phyloP scores from a whole-genome alignment of 768 basidiomycete genomes.

The Sistotremastrum suecicum region DNA sequence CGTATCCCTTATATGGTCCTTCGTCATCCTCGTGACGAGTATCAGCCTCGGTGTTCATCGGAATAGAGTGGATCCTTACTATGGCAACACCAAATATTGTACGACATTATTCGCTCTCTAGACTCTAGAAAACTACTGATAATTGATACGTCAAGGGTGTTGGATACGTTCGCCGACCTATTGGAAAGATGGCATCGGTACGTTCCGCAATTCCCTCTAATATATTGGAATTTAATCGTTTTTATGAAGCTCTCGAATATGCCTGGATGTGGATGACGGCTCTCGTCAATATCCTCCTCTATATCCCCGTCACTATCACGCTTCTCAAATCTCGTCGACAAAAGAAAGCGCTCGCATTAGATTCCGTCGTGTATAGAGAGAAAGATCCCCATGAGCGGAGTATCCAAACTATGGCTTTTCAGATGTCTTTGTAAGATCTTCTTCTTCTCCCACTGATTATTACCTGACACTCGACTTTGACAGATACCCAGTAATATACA shows the following conservation, averaged over 20 bases:
- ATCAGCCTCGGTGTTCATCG: constrained; percentile 1
- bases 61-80: neutral
- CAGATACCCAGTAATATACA: constrained; percentile 35
- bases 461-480: neutral
- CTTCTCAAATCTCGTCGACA: neutral
- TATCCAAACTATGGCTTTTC: constrained; percentile 18
- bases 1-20: constrained; percentile 3
- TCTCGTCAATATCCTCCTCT: constrained; percentile 4
- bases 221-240: constrained; percentile 15
- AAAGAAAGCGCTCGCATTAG: too few species aligned
- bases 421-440: constrained; percentile 33
- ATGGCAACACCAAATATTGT: constrained; percentile 5
- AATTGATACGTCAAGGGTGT: constrained; percentile 3
- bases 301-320: constrained; percentile 7
- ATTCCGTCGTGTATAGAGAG: too few species aligned
- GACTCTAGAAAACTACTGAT: too few species aligned
- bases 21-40: constrained; percentile 4
- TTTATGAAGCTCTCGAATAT: constrained; percentile 5
- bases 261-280: constrained; percentile 9
- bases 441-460: neutral
- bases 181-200: constrained; percentile 1
- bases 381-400: neutral
- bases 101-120: too few species aligned
- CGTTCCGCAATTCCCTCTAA: constrained; percentile 18
- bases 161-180: constrained; percentile 5